Evolutionary conservation across 192 early-diverging fungal species (phyloP).

Genomic region (Mortierella alpina): DNA sequence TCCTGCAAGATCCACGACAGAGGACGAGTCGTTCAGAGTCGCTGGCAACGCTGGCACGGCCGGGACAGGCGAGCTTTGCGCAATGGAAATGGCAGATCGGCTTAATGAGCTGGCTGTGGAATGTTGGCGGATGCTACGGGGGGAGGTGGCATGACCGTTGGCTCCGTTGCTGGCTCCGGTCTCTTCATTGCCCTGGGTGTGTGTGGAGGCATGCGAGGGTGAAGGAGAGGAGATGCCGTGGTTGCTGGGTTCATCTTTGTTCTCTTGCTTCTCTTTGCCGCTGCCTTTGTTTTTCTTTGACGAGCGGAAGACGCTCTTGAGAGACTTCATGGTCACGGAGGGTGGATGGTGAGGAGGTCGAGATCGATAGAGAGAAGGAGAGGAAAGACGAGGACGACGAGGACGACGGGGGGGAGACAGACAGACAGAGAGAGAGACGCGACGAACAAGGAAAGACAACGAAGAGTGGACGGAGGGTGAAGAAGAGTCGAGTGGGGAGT

Average conservation of each 20-base stretch:
- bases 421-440: too few relatives aligned
- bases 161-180: not conserved
- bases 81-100: constrained; percentile 3
- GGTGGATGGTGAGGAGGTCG: not conserved
- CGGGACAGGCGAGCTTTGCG: not conserved
- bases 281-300: not conserved
- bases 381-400: not conserved
- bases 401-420: not conserved
- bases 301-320: constrained; percentile 27
- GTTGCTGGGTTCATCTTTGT: not conserved
- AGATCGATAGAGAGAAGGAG: not conserved
- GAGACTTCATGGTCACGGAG: constrained; percentile 23
- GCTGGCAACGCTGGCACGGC: constrained; percentile 13
- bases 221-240: constrained; percentile 12
- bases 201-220: not conserved
- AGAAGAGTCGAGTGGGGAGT: not conserved
- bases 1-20: constrained; percentile 5
- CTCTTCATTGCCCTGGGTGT: not conserved
- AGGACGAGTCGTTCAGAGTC: constrained; percentile 1
- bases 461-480: not conserved
- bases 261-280: constrained; percentile 18
- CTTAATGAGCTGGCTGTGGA: constrained; percentile 34
- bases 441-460: not conserved
- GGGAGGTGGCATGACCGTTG: not conserved
- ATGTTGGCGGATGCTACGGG: constrained; percentile 13